Evolutionary conservation across 768 basidiomycete species (phyloP).

Genomic region (Naganishia antarctica): DNA sequence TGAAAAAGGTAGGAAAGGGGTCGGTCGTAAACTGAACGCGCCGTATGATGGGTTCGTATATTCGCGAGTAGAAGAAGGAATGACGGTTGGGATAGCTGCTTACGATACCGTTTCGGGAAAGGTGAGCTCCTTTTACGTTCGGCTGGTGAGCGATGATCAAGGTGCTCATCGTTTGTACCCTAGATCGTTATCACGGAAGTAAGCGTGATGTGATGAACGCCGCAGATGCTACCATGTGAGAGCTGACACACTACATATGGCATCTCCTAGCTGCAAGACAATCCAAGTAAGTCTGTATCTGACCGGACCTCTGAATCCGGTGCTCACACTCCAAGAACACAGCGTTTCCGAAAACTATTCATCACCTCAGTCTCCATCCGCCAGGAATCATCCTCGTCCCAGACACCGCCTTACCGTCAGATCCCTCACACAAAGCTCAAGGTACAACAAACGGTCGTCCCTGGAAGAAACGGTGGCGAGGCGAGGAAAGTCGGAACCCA

Average conservation of each 20-base stretch:
- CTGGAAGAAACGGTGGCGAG: conserved; percentile 47
- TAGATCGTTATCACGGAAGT: not conserved
- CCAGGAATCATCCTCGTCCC: conserved; percentile 72
- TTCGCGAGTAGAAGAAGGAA: conserved; percentile 43
- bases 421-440: not conserved
- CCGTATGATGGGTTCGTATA: not conserved
- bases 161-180: no score
- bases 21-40: not conserved
- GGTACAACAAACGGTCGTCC: not conserved
- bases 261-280: conserved; percentile 65
- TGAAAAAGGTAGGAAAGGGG: not conserved
- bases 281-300: conserved; percentile 50
- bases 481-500: conserved; percentile 51
- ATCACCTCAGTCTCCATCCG: conserved; percentile 49
- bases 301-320: not conserved
- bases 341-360: conserved; percentile 32
- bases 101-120: conserved; percentile 73
- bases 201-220: not conserved
- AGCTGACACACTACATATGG: not conserved
- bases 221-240: conserved; percentile 61
- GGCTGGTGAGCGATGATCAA: no score
- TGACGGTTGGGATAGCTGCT: conserved; percentile 79
- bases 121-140: conserved; percentile 50
- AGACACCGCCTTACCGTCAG: conserved; percentile 55
- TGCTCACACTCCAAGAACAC: not conserved